Percentiles rank a stretch among this genome's conserved stretches.
phyloP scores from a whole-genome alignment of 257 asterid genomes.

The Striga asiatica region DNA sequence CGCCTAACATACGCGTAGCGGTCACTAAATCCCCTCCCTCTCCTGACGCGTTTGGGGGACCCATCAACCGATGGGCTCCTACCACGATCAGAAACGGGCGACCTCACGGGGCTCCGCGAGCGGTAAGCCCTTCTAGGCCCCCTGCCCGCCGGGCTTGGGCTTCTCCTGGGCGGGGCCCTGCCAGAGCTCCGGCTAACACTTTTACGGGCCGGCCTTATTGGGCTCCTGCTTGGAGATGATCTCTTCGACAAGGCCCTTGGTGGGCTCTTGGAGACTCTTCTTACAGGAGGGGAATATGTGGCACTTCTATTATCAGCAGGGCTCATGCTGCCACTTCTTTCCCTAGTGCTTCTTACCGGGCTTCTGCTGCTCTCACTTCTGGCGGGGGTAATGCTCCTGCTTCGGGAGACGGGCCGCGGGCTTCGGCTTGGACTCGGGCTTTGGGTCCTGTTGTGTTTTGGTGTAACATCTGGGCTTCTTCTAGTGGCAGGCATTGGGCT shows the following conservation, averaged over 20 bases:
- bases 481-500: conserved; percentile 56
- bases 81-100: no score
- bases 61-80: conserved; percentile 77
- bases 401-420: conserved; percentile 28
- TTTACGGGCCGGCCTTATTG: conserved; percentile 38
- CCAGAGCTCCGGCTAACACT: conserved; percentile 83
- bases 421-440: conserved; percentile 55
- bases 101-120: conserved; percentile 83
- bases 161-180: conserved; percentile 48
- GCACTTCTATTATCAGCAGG: conserved; percentile 35
- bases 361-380: conserved; percentile 32
- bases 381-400: conserved; percentile 31
- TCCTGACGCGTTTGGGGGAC: conserved; percentile 80
- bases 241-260: conserved; percentile 58
- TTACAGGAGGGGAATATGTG: conserved; percentile 38
- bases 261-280: conserved; percentile 30
- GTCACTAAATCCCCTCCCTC: conserved; percentile 99
- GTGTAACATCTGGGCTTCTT: conserved; percentile 39
- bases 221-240: conserved; percentile 47
- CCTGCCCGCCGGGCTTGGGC: conserved; percentile 53
- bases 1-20: conserved; percentile 68
- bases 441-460: conserved; percentile 38
- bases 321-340: conserved; percentile 42
- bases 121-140: conserved; percentile 52
- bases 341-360: conserved; percentile 38